A percentile compares a stretch with the other conserved stretches of the same genome.
These are phyloP conservation scores for Xylaria sp. DNA, from an alignment of 495 filamentous ascomycete species.

Conservation along the genomic window DNA sequence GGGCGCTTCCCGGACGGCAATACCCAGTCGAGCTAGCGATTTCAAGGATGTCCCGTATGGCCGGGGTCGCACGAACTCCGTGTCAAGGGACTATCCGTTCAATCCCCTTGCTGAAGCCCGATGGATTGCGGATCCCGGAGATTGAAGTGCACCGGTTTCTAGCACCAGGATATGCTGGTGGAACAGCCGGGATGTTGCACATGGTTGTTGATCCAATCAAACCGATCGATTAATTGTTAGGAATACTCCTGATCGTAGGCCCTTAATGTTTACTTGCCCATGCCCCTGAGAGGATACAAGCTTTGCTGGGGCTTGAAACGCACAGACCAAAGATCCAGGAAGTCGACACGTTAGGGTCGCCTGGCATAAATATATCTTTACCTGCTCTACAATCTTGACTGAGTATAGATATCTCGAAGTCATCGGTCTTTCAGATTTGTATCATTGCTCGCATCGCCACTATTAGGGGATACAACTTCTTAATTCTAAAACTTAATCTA, in stretches of 20 bases:
- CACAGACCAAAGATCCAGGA: not conserved
- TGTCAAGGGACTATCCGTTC: slow-evolving; percentile 3
- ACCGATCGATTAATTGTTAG: not conserved
- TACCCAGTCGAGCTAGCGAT: slow-evolving; percentile 2
- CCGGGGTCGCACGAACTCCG: slow-evolving; percentile 5
- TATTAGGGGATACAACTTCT: not conserved
- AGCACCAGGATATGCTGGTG: not conserved
- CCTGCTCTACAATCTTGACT: not conserved
- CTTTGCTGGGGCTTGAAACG: not conserved
- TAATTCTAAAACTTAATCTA: not conserved
- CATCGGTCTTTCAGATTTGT: not conserved
- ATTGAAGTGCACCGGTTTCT: not conserved
- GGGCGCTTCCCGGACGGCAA: not conserved
- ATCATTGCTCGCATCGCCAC: not conserved
- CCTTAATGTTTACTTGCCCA: not conserved
- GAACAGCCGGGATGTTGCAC: not conserved
- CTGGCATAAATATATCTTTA: not conserved
- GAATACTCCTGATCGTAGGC: not conserved
- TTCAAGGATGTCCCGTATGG: slow-evolving; percentile 7
- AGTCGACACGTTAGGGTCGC: not conserved
- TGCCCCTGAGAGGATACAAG: slow-evolving; percentile 10
- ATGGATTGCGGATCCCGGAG: slow-evolving; percentile 1
- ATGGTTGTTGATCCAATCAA: not conserved
- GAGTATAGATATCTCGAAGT: not conserved
- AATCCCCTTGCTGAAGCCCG: not conserved